phyloP scores from a whole-genome alignment of 1,284 basidiomycete genomes.

The Cerioporus squamosus region DNA sequence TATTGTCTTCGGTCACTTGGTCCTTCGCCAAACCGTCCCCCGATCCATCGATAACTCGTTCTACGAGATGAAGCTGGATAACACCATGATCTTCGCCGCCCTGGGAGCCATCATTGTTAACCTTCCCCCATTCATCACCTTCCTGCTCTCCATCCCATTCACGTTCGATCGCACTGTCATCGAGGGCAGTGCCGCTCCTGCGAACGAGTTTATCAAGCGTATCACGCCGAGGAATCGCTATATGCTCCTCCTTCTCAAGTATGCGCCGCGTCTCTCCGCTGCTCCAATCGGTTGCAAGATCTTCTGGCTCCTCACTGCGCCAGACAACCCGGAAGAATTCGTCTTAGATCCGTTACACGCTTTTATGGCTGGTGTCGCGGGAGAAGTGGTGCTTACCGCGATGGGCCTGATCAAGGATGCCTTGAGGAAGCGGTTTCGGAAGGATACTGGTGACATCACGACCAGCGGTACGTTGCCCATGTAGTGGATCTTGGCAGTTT shows the following conservation, averaged over 20 bases:
- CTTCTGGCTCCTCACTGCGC: neutral
- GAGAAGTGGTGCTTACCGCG: constrained; percentile 5
- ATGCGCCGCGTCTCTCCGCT: constrained; percentile 9
- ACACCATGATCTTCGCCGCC: constrained; percentile 15
- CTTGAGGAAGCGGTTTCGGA: neutral
- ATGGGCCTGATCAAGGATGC: constrained; percentile 1
- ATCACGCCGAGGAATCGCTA: constrained; percentile 13
- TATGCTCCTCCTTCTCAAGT: constrained; percentile 8
- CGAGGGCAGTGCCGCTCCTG: constrained; percentile 10
- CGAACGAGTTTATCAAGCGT: constrained; percentile 18
- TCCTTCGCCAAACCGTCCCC: constrained; percentile 12
- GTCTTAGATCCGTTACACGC: constrained; percentile 9
- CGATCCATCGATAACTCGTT: constrained; percentile 6
- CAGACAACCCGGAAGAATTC: neutral
- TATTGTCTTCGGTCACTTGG: constrained; percentile 14
- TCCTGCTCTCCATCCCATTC: constrained; percentile 14
- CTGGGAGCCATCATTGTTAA: constrained; percentile 18
- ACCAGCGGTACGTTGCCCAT: neutral
- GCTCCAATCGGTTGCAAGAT: constrained; percentile 12
- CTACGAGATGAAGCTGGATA: neutral
- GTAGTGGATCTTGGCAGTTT: neutral
- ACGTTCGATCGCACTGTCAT: constrained; percentile 17
- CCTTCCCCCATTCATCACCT: constrained; percentile 10
- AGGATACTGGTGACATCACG: neutral
- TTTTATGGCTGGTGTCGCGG: constrained; percentile 1